Evolutionary conservation across 306 rosid species (phyloP), one percentile per base, ranked within the genome.

Genomic region (Cicer bijugum): DNA sequence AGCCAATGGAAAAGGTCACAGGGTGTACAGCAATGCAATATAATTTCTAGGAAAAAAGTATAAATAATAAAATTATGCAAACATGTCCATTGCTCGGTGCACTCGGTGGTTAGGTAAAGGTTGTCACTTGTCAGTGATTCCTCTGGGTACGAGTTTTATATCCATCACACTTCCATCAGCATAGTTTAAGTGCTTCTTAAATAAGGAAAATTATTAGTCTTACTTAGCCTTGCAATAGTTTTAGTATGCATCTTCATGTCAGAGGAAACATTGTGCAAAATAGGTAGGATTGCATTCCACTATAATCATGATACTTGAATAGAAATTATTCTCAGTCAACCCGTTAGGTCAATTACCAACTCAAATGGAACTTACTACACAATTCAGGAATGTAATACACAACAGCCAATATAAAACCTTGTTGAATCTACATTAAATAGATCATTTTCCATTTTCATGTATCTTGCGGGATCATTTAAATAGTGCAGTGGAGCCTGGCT

Each of bases 241-340:
- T 8, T 51, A 51, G 28, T 7, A 28, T 47, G 56, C 57, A 59
- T 58, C 70, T 53, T 46, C 82, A 35, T 44, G 69, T 51, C 69
- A 33, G 50, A 66, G 35, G 35, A 44, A 62, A 60, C 68, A 37
- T 8, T 40, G 48, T 48, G 35, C 35, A 28, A 9, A 62, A 44
- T 3, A 19, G 78, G 68, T 46, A 45, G 69, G 44, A 56, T 37
- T 43, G 46, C 23, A n/a, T 9, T 46, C 40, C 47, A 56, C 58
- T 35, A 16, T 62, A 68, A 59, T 20, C 40, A 50, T 11, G 65
- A 44, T 65, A 52, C 69, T 74, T 14, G 23, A 14, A 40, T 28
- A 66, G 52, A 78, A 23, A 70, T 52, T 19, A 70, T 56, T 74
- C 19, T 6, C 73, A n/a, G 77, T 78, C 39, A 77, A 64, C 60